Conservation (phyloP, 2,329 filamentous ascomycete species). For the Fonsecaea erecta region DNA sequence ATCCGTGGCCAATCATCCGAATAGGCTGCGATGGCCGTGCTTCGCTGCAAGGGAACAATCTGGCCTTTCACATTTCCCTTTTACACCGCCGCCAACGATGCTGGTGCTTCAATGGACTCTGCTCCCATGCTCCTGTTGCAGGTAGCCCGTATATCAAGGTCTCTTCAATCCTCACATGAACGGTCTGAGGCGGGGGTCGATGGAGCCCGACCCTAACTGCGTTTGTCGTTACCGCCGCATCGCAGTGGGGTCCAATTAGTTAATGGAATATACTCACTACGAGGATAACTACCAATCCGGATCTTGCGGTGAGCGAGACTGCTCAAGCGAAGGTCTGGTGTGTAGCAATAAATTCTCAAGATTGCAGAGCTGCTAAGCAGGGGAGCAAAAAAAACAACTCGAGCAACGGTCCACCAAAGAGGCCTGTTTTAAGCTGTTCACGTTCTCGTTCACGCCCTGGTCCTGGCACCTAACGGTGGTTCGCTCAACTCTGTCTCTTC, state of each 20-base stretch:
- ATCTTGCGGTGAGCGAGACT: constrained; percentile 15
- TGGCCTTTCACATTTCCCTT: neutral
- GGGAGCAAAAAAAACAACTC: neutral
- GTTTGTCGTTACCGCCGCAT: constrained; percentile 4
- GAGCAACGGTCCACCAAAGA: neutral
- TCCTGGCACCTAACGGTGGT: constrained; percentile 25
- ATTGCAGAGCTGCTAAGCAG: neutral
- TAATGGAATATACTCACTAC: constrained; percentile 1
- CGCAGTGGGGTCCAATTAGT: constrained; percentile 14
- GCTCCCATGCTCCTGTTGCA: neutral
- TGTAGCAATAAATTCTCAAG: constrained; percentile 1
- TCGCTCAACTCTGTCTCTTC: constrained; percentile 40
- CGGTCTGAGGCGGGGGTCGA: neutral
- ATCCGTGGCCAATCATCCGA: neutral
- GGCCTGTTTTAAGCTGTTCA: neutral
- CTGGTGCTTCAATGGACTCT: neutral
- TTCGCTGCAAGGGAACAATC: neutral
- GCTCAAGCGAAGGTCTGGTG: neutral
- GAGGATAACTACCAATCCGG: neutral
- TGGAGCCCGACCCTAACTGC: neutral
- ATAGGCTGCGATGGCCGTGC: neutral
- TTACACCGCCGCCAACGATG: neutral
- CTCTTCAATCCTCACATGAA: neutral
- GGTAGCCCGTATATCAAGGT: neutral
- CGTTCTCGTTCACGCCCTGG: neutral